Conservation (phyloP, 208 protist genomes). For the Acanthamoeba culbertsoni region DNA sequence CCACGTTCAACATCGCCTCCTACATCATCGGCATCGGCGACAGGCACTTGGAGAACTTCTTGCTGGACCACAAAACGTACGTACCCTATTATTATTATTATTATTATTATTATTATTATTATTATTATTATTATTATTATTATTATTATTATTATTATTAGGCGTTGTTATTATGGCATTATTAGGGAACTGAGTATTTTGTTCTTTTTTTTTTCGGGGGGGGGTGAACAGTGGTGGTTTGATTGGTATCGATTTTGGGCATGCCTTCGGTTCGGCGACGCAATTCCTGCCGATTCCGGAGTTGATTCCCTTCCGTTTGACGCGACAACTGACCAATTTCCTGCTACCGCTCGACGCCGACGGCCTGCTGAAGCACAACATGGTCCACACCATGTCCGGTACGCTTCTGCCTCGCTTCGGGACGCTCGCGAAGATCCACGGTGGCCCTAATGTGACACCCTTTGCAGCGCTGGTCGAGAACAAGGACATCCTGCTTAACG, state of each 20-base stretch:
- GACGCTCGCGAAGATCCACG: not conserved
- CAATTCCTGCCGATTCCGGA: constrained; percentile 89
- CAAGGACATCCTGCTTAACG: constrained; percentile 82
- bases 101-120: not conserved
- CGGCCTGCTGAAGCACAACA: constrained; percentile 78
- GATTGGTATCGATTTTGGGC: constrained; percentile 94
- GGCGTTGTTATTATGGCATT: not conserved
- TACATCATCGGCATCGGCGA: constrained; percentile 94
- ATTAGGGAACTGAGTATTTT: no score
- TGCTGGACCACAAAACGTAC: constrained; percentile 82
- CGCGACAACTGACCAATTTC: constrained; percentile 85
- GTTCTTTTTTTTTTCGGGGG: no score
- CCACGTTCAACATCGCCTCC: constrained; percentile 81
- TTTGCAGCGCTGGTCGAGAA: constrained; percentile 77
- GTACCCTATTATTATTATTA: no score
- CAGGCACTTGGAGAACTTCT: constrained; percentile 91
- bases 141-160: not conserved
- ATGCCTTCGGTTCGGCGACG: constrained; percentile 92
- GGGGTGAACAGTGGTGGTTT: constrained; percentile 80
- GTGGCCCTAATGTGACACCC: not conserved
- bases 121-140: not conserved
- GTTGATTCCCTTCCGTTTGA: constrained; percentile 92
- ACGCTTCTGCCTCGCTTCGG: not conserved
- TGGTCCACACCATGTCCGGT: constrained; percentile 79
- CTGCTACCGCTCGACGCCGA: constrained; percentile 84